Conservation (phyloP, 345 rosid species). For the Populus ilicifolia region DNA sequence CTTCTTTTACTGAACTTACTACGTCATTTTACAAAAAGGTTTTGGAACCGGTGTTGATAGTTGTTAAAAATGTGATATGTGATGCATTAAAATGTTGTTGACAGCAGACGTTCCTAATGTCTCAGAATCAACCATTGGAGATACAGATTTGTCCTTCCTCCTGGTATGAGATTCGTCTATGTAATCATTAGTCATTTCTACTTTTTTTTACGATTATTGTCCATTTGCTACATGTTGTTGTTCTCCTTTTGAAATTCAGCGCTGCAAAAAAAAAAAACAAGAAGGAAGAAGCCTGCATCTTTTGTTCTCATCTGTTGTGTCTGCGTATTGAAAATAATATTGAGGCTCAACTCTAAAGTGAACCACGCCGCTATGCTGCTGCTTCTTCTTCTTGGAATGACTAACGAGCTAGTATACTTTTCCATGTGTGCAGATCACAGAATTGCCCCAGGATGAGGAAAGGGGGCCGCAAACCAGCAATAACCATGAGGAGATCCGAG, state of each 20-base stretch:
- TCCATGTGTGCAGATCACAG: slow-evolving; percentile 46
- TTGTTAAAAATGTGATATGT: background rate
- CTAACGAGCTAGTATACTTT: slow-evolving; percentile 11
- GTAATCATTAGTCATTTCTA: background rate
- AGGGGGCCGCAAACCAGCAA: slow-evolving; percentile 21
- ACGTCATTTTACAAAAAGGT: background rate
- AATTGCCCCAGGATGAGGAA: slow-evolving; percentile 44
- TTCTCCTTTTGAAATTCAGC: too few relatives aligned
- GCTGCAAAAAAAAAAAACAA: too few relatives aligned
- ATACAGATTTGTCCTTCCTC: slow-evolving; percentile 49
- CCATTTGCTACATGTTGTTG: background rate
- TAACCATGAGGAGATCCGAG: slow-evolving; percentile 46
- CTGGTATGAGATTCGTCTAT: slow-evolving; percentile 32
- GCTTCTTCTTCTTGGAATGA: slow-evolving; percentile 1
- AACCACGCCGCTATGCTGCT: background rate
- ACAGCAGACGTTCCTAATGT: slow-evolving; percentile 36
- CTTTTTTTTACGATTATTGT: background rate
- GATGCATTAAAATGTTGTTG: slow-evolving; percentile 17
- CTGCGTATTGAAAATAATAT: too few relatives aligned
- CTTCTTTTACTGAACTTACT: background rate
- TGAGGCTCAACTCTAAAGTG: background rate
- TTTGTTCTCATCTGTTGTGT: too few relatives aligned
- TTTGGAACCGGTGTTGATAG: background rate
- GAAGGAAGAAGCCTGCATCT: too few relatives aligned
- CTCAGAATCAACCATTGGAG: slow-evolving; percentile 33